Percentiles rank a stretch among this genome's conserved stretches.
Evolutionary conservation across 148 eudicot species (phyloP).

Genomic region (Dysphania ambrosioides): DNA sequence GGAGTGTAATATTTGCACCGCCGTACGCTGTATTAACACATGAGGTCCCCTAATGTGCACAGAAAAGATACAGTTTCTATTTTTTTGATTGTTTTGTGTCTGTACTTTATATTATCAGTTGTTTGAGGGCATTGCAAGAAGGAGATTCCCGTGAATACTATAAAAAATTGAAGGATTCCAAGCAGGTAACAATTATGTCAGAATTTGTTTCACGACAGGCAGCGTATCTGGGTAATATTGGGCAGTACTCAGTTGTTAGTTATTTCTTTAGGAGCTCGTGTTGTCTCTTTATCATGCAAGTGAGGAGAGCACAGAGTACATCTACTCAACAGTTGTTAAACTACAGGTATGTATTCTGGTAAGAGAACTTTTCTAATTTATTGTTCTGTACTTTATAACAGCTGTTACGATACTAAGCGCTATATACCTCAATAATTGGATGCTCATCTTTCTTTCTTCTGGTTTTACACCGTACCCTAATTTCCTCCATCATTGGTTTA

Average conservation of each 20-base stretch:
- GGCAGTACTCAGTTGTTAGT: conserved; percentile 4
- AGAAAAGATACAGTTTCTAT: background rate
- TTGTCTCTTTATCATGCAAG: conserved; percentile 72
- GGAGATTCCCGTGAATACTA: conserved; percentile 70
- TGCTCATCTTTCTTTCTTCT: background rate
- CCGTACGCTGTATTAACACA: background rate
- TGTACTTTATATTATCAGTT: conserved; percentile 41
- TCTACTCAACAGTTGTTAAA: conserved; percentile 72
- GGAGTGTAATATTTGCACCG: background rate
- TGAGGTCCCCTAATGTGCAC: background rate
- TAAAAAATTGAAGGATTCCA: conserved; percentile 52
- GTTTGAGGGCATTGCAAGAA: conserved; percentile 86
- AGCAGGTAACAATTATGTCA: conserved; percentile 54
- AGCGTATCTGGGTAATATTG: conserved; percentile 4
- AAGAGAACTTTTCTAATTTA: background rate
- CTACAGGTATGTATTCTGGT: conserved; percentile 75
- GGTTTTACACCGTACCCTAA: background rate
- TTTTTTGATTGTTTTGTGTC: conserved; percentile 8
- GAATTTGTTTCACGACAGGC: conserved; percentile 1
- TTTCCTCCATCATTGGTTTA: background rate
- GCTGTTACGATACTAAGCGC: background rate
- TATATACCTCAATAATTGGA: background rate
- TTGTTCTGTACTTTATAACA: background rate
- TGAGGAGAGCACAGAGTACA: conserved; percentile 82
- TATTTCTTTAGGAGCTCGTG: conserved; percentile 62